A percentile compares a stretch with the other conserved stretches of the same genome.
These are phyloP conservation scores for Kodamaea nitidulidarum DNA, from an alignment of 805 yeast genomes.

Conservation along the genomic window DNA sequence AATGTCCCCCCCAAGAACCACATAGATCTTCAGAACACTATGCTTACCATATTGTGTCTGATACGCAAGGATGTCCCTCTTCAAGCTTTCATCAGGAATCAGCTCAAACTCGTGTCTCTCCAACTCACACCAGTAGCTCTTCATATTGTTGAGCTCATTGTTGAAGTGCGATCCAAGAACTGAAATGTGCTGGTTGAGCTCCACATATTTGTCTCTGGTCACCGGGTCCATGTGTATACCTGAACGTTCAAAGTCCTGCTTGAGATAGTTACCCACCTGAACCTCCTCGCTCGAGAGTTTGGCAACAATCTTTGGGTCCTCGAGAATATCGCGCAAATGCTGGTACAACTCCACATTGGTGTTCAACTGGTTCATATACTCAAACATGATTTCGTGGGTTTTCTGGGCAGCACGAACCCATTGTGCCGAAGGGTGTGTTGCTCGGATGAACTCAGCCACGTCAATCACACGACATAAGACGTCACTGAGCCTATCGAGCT, in stretches of 20 bases:
- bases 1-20: constrained; percentile 51
- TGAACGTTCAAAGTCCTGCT: constrained; percentile 83
- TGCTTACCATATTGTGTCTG: constrained; percentile 22
- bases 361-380: constrained; percentile 88
- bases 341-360: constrained; percentile 71
- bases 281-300: constrained; percentile 67
- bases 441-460: constrained; percentile 86
- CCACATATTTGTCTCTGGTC: constrained; percentile 66
- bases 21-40: constrained; percentile 13
- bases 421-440: constrained; percentile 71
- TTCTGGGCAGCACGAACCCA: constrained; percentile 80
- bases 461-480: constrained; percentile 89
- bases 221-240: constrained; percentile 77
- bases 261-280: constrained; percentile 73
- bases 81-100: constrained; percentile 20
- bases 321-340: constrained; percentile 54
- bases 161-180: constrained; percentile 74
- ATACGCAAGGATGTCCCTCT: constrained; percentile 22
- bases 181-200: constrained; percentile 76
- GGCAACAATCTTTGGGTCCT: constrained; percentile 25
- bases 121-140: constrained; percentile 36
- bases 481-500: constrained; percentile 82
- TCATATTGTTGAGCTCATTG: constrained; percentile 40
- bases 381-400: constrained; percentile 84
- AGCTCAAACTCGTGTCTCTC: constrained; percentile 26